Evolutionary conservation across 2,329 filamentous ascomycete genomes (phyloP).

Genomic region (Zopfia rhizophila): DNA sequence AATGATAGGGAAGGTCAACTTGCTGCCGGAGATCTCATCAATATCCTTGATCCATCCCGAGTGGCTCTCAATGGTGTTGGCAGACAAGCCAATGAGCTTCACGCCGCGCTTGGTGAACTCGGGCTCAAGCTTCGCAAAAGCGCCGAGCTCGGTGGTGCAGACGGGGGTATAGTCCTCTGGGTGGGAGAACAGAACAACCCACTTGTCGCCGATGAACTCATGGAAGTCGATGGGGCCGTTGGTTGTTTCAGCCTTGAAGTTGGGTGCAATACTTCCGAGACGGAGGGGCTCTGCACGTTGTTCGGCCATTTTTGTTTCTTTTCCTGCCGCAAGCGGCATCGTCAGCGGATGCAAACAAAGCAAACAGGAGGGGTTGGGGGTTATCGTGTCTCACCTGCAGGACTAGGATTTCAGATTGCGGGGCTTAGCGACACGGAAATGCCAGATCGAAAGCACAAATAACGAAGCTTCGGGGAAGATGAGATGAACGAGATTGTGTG

Average conservation of each 20-base stretch:
- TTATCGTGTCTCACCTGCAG: slow-evolving; percentile 29
- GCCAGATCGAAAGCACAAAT: no score
- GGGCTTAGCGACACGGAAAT: no score
- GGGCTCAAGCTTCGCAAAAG: slow-evolving; percentile 71
- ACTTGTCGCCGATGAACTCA: slow-evolving; percentile 75
- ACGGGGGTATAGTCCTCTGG: slow-evolving; percentile 70
- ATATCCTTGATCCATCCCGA: slow-evolving; percentile 65
- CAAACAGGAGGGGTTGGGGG: slow-evolving; percentile 46
- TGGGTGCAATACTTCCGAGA: slow-evolving; percentile 72
- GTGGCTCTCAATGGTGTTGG: slow-evolving; percentile 63
- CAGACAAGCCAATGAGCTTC: slow-evolving; percentile 69
- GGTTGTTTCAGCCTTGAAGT: slow-evolving; percentile 76
- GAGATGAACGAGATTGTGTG: slow-evolving; percentile 2
- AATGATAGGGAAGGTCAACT: slow-evolving; percentile 63
- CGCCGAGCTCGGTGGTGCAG: slow-evolving; percentile 72
- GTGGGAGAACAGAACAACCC: slow-evolving; percentile 78
- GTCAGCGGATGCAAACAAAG: slow-evolving; percentile 35
- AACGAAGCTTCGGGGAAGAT: slow-evolving; percentile 14
- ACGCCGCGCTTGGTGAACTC: slow-evolving; percentile 71
- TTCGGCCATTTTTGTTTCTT: slow-evolving; percentile 41
- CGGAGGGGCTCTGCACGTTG: slow-evolving; percentile 61
- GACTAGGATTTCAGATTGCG: no score
- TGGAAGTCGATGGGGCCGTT: slow-evolving; percentile 75
- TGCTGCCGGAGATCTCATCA: slow-evolving; percentile 60
- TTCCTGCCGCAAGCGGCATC: slow-evolving; percentile 1